A percentile compares a stretch with the other conserved stretches of the same genome.
Conservation (phyloP, 345 rosid species). For the Leavenworthia alabamica region DNA sequence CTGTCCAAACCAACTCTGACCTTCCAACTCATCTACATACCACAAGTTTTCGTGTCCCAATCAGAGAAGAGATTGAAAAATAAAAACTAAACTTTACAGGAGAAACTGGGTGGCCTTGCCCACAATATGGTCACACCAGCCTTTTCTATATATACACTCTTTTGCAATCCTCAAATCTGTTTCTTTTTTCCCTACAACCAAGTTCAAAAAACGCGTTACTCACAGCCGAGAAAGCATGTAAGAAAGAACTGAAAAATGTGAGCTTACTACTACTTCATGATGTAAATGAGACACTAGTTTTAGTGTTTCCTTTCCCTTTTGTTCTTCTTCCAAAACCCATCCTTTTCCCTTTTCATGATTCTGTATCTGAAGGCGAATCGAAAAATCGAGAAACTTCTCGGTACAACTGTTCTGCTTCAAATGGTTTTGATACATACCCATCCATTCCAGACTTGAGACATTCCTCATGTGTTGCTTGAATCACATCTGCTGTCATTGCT, state of each 20-base stretch:
- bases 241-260: not conserved
- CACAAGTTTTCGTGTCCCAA: conserved; percentile 9
- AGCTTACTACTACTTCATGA: conserved; percentile 19
- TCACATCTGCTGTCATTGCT: conserved; percentile 98
- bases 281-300: conserved; percentile 9
- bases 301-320: conserved; percentile 7
- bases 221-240: not conserved
- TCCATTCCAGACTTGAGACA: conserved; percentile 69
- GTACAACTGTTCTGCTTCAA: conserved; percentile 80
- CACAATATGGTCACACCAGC: conserved; percentile 11
- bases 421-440: conserved; percentile 92
- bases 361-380: conserved; percentile 16
- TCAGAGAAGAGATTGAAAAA: not conserved
- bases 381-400: conserved; percentile 71
- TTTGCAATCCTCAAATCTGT: conserved; percentile 23
- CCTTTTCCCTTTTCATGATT: conserved; percentile 1
- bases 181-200: conserved; percentile 1
- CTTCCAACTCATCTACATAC: conserved; percentile 23
- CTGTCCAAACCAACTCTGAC: conserved; percentile 10
- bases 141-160: conserved; percentile 27
- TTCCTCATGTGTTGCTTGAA: conserved; percentile 76
- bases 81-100: conserved; percentile 1
- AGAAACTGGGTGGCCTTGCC: conserved; percentile 18
- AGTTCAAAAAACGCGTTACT: not conserved
- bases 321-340: not conserved